A percentile compares a stretch with the other conserved stretches of the same genome.
These are phyloP conservation scores for Chaetomiaceae sp. DNA, from an alignment of 2,329 filamentous ascomycete genomes.

Conservation along the genomic window DNA sequence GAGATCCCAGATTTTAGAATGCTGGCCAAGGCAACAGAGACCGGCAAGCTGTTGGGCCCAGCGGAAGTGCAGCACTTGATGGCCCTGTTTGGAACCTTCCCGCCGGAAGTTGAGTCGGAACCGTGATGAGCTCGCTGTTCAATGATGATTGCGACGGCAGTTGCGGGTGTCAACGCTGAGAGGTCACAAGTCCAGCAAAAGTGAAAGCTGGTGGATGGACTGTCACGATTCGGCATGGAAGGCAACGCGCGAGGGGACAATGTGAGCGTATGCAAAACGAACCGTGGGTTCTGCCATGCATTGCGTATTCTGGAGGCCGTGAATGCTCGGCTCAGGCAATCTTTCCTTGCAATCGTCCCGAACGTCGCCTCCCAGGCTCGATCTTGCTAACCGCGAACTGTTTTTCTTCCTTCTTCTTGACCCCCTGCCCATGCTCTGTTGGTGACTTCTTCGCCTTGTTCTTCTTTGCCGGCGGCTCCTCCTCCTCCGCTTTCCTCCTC, in stretches of 20 bases:
- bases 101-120: constrained; percentile 31
- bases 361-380: constrained; percentile 24
- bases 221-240: too few relatives aligned
- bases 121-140: constrained; percentile 20
- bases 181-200: too few relatives aligned
- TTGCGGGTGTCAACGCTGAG: too few relatives aligned
- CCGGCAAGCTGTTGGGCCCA: constrained; percentile 24
- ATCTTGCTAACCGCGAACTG: background rate
- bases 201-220: too few relatives aligned
- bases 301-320: background rate
- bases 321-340: constrained; percentile 1
- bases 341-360: constrained; percentile 20
- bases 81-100: constrained; percentile 34
- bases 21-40: constrained; percentile 27
- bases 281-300: background rate
- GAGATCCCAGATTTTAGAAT: constrained; percentile 30
- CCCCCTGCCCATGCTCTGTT: background rate
- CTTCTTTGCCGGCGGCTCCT: constrained; percentile 12
- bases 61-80: constrained; percentile 30
- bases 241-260: too few relatives aligned
- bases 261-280: background rate
- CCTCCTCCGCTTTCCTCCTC: constrained; percentile 12
- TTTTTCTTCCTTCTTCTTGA: constrained; percentile 4
- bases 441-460: constrained; percentile 9
- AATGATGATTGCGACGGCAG: too few relatives aligned